Conservation (phyloP, 495 filamentous ascomycete genomes). For the Talaromyces ruber region DNA sequence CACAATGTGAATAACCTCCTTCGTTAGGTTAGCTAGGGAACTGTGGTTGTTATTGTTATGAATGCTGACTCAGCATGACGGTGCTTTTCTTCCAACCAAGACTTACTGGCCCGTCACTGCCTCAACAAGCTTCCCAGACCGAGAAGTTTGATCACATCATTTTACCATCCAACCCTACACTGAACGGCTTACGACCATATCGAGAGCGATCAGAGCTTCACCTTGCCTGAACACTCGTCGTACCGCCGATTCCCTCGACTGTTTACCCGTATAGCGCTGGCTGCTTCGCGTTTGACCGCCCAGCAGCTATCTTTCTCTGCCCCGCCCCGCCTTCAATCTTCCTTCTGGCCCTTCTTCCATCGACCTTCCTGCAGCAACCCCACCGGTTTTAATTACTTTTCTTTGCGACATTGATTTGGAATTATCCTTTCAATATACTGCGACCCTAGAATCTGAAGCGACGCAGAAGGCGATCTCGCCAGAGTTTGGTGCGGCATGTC, state of each 20-base stretch:
- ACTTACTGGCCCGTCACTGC: not conserved
- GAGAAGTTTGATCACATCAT: not conserved
- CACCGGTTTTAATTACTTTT: not conserved
- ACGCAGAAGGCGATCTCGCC: conserved; percentile 15
- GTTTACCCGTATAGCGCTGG: not conserved
- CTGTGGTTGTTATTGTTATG: not conserved
- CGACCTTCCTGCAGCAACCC: conserved; percentile 4
- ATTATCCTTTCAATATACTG: not conserved
- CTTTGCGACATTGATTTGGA: not conserved
- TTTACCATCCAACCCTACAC: not conserved
- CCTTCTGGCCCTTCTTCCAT: not conserved
- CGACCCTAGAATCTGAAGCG: not conserved
- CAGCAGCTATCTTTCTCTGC: not conserved
- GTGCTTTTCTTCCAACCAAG: not conserved
- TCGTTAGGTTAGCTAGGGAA: not conserved
- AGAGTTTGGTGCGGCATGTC: conserved; percentile 43
- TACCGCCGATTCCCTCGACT: not conserved
- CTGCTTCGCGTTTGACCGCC: conserved; percentile 7
- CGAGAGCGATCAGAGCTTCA: not conserved
- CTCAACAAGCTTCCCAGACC: not conserved
- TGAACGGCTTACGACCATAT: not conserved
- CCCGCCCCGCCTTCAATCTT: conserved; percentile 7
- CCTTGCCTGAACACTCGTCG: not conserved
- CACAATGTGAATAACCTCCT: not conserved
- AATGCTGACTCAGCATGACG: conserved; percentile 7